These are phyloP conservation scores for Syzygium jambos DNA, from an alignment of 345 rosid species.

Conservation along the genomic window DNA sequence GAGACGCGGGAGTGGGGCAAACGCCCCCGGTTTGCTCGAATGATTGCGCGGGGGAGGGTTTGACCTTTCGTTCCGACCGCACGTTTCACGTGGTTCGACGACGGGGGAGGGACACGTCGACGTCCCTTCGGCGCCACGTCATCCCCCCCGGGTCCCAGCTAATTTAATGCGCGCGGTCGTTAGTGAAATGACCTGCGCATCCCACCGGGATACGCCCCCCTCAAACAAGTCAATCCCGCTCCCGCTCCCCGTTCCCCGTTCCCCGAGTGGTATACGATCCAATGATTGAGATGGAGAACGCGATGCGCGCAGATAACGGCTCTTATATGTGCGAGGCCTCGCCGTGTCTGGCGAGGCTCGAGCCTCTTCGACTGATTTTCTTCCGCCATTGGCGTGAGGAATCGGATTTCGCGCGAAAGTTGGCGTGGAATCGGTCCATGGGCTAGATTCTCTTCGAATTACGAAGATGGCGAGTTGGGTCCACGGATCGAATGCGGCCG, in stretches of 20 bases:
- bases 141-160: neutral
- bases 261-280: neutral
- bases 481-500: neutral
- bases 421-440: neutral
- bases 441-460: too few species aligned
- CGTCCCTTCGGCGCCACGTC: neutral
- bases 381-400: neutral
- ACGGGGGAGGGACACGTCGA: neutral
- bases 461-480: neutral
- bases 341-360: too few species aligned
- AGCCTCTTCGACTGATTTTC: neutral
- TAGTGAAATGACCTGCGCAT: neutral
- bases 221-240: fast-evolving
- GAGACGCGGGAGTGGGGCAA: neutral
- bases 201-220: neutral
- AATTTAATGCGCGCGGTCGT: neutral
- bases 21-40: neutral
- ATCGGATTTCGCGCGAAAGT: neutral
- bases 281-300: neutral
- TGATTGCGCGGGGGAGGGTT: neutral
- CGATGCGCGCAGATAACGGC: neutral
- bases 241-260: neutral
- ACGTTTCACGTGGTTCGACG: conserved; percentile 15
- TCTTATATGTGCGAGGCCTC: neutral
- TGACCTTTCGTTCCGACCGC: neutral